phyloP scores from a whole-genome alignment of 768 basidiomycete species.

The Suillus alpinus region DNA sequence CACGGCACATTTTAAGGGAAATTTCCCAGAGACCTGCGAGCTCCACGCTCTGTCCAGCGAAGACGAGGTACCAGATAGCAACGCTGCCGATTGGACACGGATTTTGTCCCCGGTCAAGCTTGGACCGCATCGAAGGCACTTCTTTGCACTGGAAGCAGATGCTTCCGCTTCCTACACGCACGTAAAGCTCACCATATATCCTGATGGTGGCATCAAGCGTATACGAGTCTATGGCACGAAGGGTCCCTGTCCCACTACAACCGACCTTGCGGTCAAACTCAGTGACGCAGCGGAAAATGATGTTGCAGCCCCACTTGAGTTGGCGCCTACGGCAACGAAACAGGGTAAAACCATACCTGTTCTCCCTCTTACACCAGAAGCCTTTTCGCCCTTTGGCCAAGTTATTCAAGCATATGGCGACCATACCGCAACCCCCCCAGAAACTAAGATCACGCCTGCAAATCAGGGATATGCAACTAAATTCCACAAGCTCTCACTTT shows the following conservation, averaged over 20 bases:
- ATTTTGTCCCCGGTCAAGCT: slow-evolving; percentile 78
- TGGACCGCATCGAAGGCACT: slow-evolving; percentile 88
- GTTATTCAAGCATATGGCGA: slow-evolving; percentile 87
- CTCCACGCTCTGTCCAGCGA: slow-evolving; percentile 52
- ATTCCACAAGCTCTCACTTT: slow-evolving; percentile 86
- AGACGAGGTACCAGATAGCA: slow-evolving; percentile 37
- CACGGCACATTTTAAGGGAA: slow-evolving; percentile 94
- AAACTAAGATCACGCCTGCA: slow-evolving; percentile 70
- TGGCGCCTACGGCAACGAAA: slow-evolving; percentile 1
- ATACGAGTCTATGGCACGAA: slow-evolving; percentile 77
- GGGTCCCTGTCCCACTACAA: slow-evolving; percentile 24
- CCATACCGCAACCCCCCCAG: slow-evolving; percentile 61
- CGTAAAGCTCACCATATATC: slow-evolving; percentile 84
- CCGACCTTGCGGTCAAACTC: neutral
- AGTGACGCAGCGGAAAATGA: neutral
- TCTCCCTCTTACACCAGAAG: slow-evolving; percentile 76
- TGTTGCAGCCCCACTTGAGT: slow-evolving; percentile 7
- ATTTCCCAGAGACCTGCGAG: slow-evolving; percentile 89
- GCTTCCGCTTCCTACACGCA: slow-evolving; percentile 67
- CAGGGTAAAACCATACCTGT: slow-evolving; percentile 42
- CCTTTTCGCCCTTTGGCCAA: slow-evolving; percentile 84
- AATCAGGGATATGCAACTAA: slow-evolving; percentile 91
- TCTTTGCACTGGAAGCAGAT: slow-evolving; percentile 76
- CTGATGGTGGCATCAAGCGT: slow-evolving; percentile 94
- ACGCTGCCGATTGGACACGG: slow-evolving; percentile 56